Evolutionary conservation across 2,329 filamentous ascomycete genomes (phyloP), one percentile per base, ranked within the genome.

Genomic region (Fusarium sp.): DNA sequence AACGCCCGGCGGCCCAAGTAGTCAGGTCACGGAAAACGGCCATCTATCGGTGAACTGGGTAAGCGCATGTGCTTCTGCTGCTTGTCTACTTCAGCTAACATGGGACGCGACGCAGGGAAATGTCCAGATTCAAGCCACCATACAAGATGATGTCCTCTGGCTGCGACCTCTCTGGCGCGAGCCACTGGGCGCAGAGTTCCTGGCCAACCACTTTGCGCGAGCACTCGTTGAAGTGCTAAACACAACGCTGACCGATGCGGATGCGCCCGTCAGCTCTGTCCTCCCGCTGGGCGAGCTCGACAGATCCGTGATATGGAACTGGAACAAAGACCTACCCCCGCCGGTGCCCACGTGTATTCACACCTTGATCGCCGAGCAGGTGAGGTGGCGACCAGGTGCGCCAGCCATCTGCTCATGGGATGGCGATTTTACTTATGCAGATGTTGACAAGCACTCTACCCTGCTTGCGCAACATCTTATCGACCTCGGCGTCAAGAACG

Each of bases 391-490:
- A 0, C 71, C 71, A 0, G 49, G 65, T 21, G 64, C 69, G 3
- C 66, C 64, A 2, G 73, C 72, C 1, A 63, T 75, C 15, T 65
- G 63, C 42, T 68, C 73, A 1, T 74, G 73, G 72, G 73, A 75
- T 7, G 72, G 71, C 10, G 55, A 71, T 11, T 56, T 73, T 4
- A 72, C 70, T 1, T 74, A 73, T 36, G 47, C 49, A 2, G 61
- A 74, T 10, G 49, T 75, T 1, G 62, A 69, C 3, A 44, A 31
- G 4, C 45, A 58, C 3, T 69, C 69, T 1, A 73, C 73, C n/a
- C 42, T 50, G 0, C 55, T 71, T 6, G 64, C 71, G 2, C 37
- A 55, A 14, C 56, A 71, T 35, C 60, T 72, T 1, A 31, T 58
- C 10, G 44, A 41, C 4, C 45, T 68, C 0, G 71, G 71, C 1